Evolutionary conservation across 1,284 basidiomycete species (phyloP).

Genomic region (Puccinia hordei): DNA sequence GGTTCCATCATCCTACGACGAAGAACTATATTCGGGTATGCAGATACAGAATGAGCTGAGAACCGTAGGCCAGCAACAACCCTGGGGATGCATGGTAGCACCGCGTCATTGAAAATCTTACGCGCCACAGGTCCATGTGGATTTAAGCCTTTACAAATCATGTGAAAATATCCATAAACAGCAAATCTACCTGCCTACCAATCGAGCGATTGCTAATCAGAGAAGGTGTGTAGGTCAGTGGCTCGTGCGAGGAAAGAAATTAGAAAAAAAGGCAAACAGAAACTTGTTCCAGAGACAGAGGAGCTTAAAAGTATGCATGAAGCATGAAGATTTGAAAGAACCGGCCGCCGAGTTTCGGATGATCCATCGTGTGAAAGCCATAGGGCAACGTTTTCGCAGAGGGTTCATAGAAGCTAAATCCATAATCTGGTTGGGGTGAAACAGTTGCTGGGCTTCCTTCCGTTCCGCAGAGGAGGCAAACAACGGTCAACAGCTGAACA

Average conservation of each 20-base stretch:
- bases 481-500: slow-evolving; percentile 5
- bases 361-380: slow-evolving; percentile 20
- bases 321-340: slow-evolving; percentile 19
- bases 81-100: slow-evolving; percentile 26
- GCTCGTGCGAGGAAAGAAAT: not conserved
- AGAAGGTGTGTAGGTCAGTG: not conserved
- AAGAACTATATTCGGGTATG: not conserved
- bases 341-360: slow-evolving; percentile 19
- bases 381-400: slow-evolving; percentile 15
- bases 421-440: slow-evolving; percentile 33
- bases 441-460: not conserved
- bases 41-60: not conserved
- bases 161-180: slow-evolving; percentile 4
- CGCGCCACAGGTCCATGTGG: slow-evolving; percentile 18
- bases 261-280: not conserved
- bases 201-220: slow-evolving; percentile 23
- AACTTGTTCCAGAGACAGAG: not conserved
- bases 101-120: slow-evolving; percentile 32
- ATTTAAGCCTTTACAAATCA: not conserved
- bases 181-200: not conserved
- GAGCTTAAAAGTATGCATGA: slow-evolving; percentile 6
- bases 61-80: slow-evolving; percentile 20
- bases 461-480: slow-evolving; percentile 1
- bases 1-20: too few species aligned
- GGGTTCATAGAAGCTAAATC: not conserved